Percentiles rank a stretch among this genome's conserved stretches.
Evolutionary conservation across 305 asterid species (phyloP).

Genomic region (Withania somnifera): DNA sequence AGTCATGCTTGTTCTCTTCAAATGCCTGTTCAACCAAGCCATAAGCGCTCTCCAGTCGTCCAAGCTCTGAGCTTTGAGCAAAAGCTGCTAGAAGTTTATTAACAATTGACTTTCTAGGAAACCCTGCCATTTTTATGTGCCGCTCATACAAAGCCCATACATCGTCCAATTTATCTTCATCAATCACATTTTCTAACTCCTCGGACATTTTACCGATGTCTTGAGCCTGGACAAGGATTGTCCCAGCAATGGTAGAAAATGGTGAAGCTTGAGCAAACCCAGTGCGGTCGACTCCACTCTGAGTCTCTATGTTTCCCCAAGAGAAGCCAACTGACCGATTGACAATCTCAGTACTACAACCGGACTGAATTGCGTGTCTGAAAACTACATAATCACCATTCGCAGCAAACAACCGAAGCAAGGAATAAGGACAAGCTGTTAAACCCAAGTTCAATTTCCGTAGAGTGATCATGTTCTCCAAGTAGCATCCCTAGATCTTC

Average conservation of each 20-base stretch:
- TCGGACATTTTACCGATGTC: constrained; percentile 63
- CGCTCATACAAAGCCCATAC: constrained; percentile 77
- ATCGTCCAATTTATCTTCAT: constrained; percentile 42
- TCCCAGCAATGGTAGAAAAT: constrained; percentile 44
- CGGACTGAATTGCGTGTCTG: constrained; percentile 6
- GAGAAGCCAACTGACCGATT: background rate
- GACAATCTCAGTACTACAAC: constrained; percentile 13
- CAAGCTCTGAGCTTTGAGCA: constrained; percentile 40
- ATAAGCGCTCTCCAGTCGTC: constrained; percentile 63
- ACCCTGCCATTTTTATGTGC: constrained; percentile 64
- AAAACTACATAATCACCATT: constrained; percentile 11
- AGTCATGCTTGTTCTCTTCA: constrained; percentile 47
- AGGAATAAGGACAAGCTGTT: constrained; percentile 11
- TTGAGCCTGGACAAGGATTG: constrained; percentile 77
- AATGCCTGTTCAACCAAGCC: constrained; percentile 55
- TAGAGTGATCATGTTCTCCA: constrained; percentile 29
- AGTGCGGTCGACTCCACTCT: background rate
- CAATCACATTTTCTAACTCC: constrained; percentile 52
- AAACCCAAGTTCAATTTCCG: constrained; percentile 24
- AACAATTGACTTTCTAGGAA: constrained; percentile 58
- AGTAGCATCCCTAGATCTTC: constrained; percentile 1
- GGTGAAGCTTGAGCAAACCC: constrained; percentile 14
- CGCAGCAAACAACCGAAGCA: constrained; percentile 8
- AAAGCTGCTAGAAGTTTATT: constrained; percentile 43
- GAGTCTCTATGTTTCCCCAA: background rate